A percentile compares a stretch with the other conserved stretches of the same genome.
Evolutionary conservation across 2,329 filamentous ascomycete species (phyloP).

Genomic region (Ophiostoma perfectum): DNA sequence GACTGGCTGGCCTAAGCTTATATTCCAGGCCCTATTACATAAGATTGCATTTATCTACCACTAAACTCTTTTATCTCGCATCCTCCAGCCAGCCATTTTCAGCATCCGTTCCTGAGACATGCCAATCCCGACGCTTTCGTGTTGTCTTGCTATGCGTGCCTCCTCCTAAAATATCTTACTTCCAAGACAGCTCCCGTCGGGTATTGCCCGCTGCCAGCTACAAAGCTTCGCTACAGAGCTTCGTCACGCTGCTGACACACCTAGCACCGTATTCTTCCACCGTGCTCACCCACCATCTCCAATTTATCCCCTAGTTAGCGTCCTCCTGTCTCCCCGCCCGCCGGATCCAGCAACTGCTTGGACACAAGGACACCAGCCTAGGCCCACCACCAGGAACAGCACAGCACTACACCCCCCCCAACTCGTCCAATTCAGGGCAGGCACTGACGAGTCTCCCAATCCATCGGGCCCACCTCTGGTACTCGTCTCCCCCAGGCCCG

Average conservation of each 20-base stretch:
- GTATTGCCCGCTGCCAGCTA: background rate
- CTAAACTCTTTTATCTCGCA: too few species aligned
- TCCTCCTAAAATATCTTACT: too few species aligned
- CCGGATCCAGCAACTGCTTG: conserved; percentile 19
- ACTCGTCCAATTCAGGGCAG: background rate
- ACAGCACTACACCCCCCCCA: background rate
- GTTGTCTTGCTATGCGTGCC: background rate
- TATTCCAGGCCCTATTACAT: background rate
- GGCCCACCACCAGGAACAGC: conserved; percentile 17
- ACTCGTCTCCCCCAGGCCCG: background rate
- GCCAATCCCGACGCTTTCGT: background rate
- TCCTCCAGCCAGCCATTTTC: too few species aligned
- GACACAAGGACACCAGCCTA: background rate
- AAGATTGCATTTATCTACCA: too few species aligned
- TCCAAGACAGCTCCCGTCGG: too few species aligned
- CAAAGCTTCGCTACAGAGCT: background rate
- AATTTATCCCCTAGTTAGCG: conserved; percentile 19
- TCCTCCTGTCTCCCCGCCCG: conserved; percentile 14
- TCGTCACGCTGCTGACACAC: background rate
- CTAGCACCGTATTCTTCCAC: background rate
- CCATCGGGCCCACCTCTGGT: background rate
- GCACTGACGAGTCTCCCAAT: conserved; percentile 14
- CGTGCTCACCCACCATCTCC: background rate
- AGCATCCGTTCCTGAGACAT: background rate
- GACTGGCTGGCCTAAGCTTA: background rate